Conservation (phyloP, 2,329 filamentous ascomycete species). For the Cephalotrichum gorgonifer region DNA sequence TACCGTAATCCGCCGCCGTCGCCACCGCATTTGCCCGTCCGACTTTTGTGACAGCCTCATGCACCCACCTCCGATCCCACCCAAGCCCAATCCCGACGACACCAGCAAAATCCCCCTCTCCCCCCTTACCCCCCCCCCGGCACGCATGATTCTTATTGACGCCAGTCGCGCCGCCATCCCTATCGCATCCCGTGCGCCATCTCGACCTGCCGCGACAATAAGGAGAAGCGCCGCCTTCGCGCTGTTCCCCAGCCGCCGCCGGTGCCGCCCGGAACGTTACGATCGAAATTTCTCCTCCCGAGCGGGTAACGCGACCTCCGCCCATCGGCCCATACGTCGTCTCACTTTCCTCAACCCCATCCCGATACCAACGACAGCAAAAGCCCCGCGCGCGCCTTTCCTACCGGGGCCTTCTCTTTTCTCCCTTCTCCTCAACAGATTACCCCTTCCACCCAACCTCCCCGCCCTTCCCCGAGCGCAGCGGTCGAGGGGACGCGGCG, state of each 20-base stretch:
- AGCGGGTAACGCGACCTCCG: constrained; percentile 4
- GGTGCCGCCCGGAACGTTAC: not conserved
- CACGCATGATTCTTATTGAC: constrained; percentile 17
- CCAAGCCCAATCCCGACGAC: constrained; percentile 1
- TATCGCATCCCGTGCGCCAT: not conserved
- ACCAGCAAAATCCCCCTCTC: constrained; percentile 12
- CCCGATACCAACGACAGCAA: constrained; percentile 21
- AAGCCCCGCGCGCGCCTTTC: constrained; percentile 17
- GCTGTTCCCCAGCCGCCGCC: too few species aligned
- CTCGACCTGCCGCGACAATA: not conserved
- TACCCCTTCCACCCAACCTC: constrained; percentile 36
- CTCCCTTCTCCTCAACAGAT: too few species aligned
- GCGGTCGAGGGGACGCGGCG: constrained; percentile 2
- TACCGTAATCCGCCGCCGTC: not conserved
- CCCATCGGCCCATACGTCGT: constrained; percentile 3
- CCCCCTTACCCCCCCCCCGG: constrained; percentile 50
- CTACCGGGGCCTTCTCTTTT: constrained; percentile 13
- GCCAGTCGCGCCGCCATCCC: not conserved
- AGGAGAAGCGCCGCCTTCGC: not conserved
- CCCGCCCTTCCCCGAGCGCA: constrained; percentile 35
- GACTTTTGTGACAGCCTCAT: constrained; percentile 6
- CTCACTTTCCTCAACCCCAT: constrained; percentile 2
- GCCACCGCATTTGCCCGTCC: constrained; percentile 1
- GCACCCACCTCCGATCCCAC: constrained; percentile 1
- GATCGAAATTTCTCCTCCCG: not conserved